Evolutionary conservation across 129 eudicot genomes (phyloP), one percentile per base, ranked within the genome.

Genomic region (Solidago caesia): DNA sequence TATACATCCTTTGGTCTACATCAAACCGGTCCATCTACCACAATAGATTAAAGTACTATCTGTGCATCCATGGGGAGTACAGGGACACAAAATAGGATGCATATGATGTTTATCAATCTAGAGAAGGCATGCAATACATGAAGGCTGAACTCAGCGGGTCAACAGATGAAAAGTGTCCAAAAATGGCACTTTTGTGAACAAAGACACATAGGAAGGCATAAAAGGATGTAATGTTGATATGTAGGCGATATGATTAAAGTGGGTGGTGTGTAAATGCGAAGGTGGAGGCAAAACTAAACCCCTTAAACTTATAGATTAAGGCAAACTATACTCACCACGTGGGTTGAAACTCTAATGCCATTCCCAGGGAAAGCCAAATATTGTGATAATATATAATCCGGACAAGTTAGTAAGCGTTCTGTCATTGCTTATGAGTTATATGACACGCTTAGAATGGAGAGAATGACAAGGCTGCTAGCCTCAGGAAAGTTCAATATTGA

Each of bases 101-200:
- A 73, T 45, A 46, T 45, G 27, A 73, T 13, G 77, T 61, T 27
- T 45, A 73, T n/a, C 29, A 48, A 68, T 33, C 64, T 58, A 14
- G 29, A 33, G 9, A 21, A 51, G 72, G 8, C 44, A 26, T 39
- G 8, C 16, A 5, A 67, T 45, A 21, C 68, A 44, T 68, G 61
- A 15, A 68, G 62, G 29, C 26, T 0, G 26, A 45, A 42, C 4
- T n/a, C 25, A 11, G 5, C 42, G 11, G 41, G 13, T 6, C 44
- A 21, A 21, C 21, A 48, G 33, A 15, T 44, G 21, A 42, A 52
- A 14, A 13, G 8, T 26, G 44, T 43, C 71, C 49, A 62, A 61
- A 73, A 47, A 29, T 61, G 49, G 62, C 16, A 4, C 47, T 33
- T 29, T 13, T 14, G 70, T 12, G 39, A 65, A 44, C 44, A n/a